Base-by-base conservation (phyloP, 306 rosid genomes). In the Medicago ruthenica region DNA sequence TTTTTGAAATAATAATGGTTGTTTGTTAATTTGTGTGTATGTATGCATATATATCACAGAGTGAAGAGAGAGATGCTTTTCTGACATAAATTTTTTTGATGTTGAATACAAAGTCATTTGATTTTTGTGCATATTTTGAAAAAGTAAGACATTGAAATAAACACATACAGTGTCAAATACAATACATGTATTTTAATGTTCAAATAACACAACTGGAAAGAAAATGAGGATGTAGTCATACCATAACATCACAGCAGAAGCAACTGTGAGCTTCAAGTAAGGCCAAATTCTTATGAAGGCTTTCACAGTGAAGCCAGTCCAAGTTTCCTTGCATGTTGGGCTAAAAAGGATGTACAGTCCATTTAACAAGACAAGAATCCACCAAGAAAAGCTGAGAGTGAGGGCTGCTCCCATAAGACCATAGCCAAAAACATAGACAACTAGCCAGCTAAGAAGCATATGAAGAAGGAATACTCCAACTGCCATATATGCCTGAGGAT, bases 211-310 rank as follows among this genome's bases (percentile, higher is more conserved):
- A 3, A 27, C 31, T 27, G 31, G 31, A 27, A 1, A 3, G 31
- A 41, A 54, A 54, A 15, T 9, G 42, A 41, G 41, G 12, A 68
- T 85, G n/a, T 8, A 31, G 31, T 39, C 20, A 70, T 71, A 90
- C 91, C 93, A 84, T 12, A 89, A 69, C 96, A 88, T 88, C 4
- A 84, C 74, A 67, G 93, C 93, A 76, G 96, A 88, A 70, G 90
- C 79, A 45, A 85, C 10, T 51, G 97, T 90, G n/a, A 92, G 70
- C 86, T 88, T 92, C 64, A 87, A 87, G 72, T 88, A 90, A 66
- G 93, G 96, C 97, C 96, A 90, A 21, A 92, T 78, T 60, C 93
- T 90, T 8, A 1, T 44, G 65, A 92, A 88, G 22, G 96, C 92
- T 64, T 72, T 82, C 18, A 60, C 0, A 20, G 82, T 74, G 83